Percentiles rank a stretch among this genome's conserved stretches.
Evolutionary conservation across 2,329 filamentous ascomycete genomes (phyloP).

Genomic region (Cyphellophora attinorum): DNA sequence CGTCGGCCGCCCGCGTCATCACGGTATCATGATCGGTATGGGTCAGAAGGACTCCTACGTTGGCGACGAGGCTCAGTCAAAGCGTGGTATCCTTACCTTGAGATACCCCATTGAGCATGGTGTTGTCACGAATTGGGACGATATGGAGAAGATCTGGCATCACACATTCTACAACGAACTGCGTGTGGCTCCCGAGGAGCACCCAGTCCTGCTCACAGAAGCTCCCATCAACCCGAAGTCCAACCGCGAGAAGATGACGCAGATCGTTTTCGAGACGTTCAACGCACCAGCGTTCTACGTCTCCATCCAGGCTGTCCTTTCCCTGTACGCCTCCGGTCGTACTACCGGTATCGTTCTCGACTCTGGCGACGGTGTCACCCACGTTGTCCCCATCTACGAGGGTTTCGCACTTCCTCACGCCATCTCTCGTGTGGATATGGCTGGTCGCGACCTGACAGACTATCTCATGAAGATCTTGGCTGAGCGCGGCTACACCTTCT

Average conservation of each 20-base stretch:
- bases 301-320: constrained; percentile 98
- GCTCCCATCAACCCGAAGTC: constrained; percentile 99
- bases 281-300: constrained; percentile 99
- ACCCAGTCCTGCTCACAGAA: constrained; percentile 98
- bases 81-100: constrained; percentile 99
- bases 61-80: constrained; percentile 99
- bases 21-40: constrained; percentile 99
- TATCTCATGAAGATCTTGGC: constrained; percentile 99
- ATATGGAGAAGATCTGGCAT: constrained; percentile 99
- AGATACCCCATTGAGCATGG: constrained; percentile 99
- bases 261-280: constrained; percentile 99
- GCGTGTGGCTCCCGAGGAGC: constrained; percentile 99
- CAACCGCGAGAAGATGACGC: constrained; percentile 99
- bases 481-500: constrained; percentile 99
- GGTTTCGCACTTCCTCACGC: constrained; percentile 99
- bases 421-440: constrained; percentile 99
- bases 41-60: constrained; percentile 99
- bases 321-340: constrained; percentile 99
- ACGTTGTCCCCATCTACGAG: constrained; percentile 99
- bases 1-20: constrained; percentile 98
- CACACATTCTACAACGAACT: constrained; percentile 99
- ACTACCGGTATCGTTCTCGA: constrained; percentile 99
- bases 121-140: constrained; percentile 99
- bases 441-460: constrained; percentile 98
- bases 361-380: constrained; percentile 99